Percentiles rank a stretch among this genome's conserved stretches.
These are phyloP conservation scores for Tillandsia leiboldiana DNA, from an alignment of 176 grass and related monocot species.

Conservation along the genomic window DNA sequence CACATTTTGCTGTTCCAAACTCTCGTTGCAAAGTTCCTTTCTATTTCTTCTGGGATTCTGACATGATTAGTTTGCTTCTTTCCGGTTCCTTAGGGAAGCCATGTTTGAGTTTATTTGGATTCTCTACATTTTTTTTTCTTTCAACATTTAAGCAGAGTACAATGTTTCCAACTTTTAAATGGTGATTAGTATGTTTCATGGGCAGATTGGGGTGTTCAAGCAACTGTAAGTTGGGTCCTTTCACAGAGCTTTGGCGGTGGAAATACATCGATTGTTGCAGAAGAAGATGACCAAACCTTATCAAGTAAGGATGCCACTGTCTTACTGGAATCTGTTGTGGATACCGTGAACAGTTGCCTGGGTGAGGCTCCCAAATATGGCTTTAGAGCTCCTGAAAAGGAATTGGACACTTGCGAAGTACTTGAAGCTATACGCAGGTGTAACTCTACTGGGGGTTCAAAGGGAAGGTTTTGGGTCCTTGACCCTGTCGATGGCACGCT, in stretches of 20 bases:
- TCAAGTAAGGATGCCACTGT: conserved; percentile 30
- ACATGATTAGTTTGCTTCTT: too few relatives aligned
- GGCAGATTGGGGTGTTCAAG: conserved; percentile 94
- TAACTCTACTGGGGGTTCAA: conserved; percentile 57
- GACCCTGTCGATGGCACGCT: conserved; percentile 94
- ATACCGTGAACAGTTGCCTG: conserved; percentile 57
- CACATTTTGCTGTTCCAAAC: too few relatives aligned
- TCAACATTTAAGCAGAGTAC: neutral
- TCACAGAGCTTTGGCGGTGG: conserved; percentile 52
- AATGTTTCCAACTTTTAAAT: neutral
- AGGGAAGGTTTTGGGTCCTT: conserved; percentile 93
- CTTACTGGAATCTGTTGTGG: conserved; percentile 58
- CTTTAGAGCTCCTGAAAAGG: conserved; percentile 38
- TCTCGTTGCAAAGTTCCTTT: too few relatives aligned
- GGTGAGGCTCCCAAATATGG: conserved; percentile 70
- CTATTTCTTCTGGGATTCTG: too few relatives aligned
- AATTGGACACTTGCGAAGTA: conserved; percentile 44
- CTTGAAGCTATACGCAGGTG: conserved; percentile 77
- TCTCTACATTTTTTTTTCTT: neutral
- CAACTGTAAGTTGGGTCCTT: conserved; percentile 73
- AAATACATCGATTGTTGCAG: conserved; percentile 57
- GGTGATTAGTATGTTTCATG: neutral
- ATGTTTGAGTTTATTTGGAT: neutral
- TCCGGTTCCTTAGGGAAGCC: neutral
- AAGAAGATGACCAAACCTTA: conserved; percentile 72